Evolutionary conservation across 495 filamentous ascomycete genomes (phyloP).

Genomic region (Lasiosphaeriaceae sp.): DNA sequence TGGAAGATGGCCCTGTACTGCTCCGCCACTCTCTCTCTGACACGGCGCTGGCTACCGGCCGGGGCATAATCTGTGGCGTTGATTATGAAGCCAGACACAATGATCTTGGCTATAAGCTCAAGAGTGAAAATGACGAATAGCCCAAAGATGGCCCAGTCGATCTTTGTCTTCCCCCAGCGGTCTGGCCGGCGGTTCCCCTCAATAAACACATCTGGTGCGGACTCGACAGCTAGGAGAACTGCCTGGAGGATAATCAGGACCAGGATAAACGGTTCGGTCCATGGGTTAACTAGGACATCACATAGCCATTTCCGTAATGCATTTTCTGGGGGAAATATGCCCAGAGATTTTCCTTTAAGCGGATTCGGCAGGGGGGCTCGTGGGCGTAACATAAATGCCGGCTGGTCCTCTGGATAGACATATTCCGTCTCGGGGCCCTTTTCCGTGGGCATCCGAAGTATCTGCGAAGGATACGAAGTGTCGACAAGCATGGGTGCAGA

Average conservation of each 20-base stretch:
- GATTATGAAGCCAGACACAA: conserved; percentile 88
- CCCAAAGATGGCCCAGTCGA: conserved; percentile 75
- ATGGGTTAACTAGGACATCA: conserved; percentile 82
- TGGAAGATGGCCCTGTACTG: conserved; percentile 75
- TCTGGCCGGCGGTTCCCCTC: conserved; percentile 42
- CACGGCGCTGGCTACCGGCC: conserved; percentile 63
- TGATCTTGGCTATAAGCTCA: conserved; percentile 73
- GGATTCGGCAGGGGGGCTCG: conserved; percentile 65
- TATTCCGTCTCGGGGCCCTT: conserved; percentile 41
- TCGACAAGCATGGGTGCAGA: conserved; percentile 51
- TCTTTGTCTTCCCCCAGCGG: conserved; percentile 61
- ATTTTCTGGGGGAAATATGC: conserved; percentile 76
- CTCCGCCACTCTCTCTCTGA: conserved; percentile 67
- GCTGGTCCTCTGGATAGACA: conserved; percentile 19
- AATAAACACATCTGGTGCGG: conserved; percentile 62
- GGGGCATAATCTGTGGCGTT: conserved; percentile 86
- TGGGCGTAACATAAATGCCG: conserved; percentile 25
- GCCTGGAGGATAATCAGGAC: conserved; percentile 86
- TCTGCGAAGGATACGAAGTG: conserved; percentile 44
- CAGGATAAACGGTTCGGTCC: conserved; percentile 82
- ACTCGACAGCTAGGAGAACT: conserved; percentile 77
- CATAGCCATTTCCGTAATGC: conserved; percentile 70
- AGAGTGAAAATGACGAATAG: conserved; percentile 91
- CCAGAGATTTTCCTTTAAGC: conserved; percentile 79
- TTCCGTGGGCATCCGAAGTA: conserved; percentile 41